Evolutionary conservation across 1,139 yeast genomes (phyloP), one percentile per base, ranked within the genome.

Genomic region (Yamadazyma sp.): DNA sequence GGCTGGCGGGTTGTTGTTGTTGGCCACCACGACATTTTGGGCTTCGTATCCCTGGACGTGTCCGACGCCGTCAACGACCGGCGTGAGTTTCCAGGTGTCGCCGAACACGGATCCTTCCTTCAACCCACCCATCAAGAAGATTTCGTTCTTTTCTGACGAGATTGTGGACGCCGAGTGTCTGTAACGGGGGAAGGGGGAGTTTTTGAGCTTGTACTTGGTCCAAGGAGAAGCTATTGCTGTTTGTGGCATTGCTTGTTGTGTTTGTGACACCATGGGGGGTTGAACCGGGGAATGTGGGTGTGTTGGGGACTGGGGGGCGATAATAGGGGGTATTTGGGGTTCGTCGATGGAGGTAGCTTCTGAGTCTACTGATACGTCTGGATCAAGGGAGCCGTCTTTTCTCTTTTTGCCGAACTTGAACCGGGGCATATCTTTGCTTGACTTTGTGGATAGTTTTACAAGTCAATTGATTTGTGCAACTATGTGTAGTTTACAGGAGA

Each of bases 31-130:
- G 24, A 92, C 76, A 38, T 80, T 78, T 41, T 76, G 75, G 3
- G 95, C 84, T 10, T 71, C 62, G 48, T 72, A 76, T 4, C 68
- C 65, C 25, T 53, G 56, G 17, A 58, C 44, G 23, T 56, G 54
- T 21, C 56, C 54, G 13, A 49, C 51, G 11, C 53, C 44, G 23
- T 50, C 47, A 7, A 58, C 54, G 14, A 64, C 63, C 9, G 85
- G 82, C 36, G 67, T 63, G 38, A 84, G 67, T 43, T 79, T 78
- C 98, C 98, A 92, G 46, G 96, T 80, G 58, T 94, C 98, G 25
- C 96, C 96, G 63, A 86, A 88, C 1, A 90, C 97, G 17, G 90
- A 82, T 37, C 90, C 89, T 40, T 90, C 96, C 55, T 90, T 86
- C 37, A 94, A 71, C 3, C 98, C 98, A 28, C 98, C 98, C 88